Conservation (phyloP, 139 green algal species). For the Prasinococcaceae sp. region DNA sequence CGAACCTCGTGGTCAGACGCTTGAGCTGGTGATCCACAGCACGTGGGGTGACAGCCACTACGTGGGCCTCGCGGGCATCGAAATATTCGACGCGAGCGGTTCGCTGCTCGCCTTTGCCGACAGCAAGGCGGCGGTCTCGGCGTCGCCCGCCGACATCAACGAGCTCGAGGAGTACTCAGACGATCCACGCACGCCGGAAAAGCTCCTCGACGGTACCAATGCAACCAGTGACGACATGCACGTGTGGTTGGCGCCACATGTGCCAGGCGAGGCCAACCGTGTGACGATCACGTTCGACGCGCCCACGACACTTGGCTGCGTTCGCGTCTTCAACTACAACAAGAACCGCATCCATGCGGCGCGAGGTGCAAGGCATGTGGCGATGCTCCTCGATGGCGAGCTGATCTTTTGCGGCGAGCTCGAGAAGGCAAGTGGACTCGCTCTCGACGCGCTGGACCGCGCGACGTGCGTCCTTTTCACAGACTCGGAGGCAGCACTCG, state of each 20-base stretch:
- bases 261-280: background rate
- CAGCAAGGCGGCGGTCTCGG: background rate
- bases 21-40: too few relatives aligned
- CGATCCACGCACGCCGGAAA: slow-evolving; percentile 20
- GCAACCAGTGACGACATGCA: slow-evolving; percentile 26
- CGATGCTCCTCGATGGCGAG: background rate
- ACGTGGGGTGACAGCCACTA: slow-evolving; percentile 35
- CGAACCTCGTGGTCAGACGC: too few relatives aligned
- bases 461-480: slow-evolving; percentile 32
- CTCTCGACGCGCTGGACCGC: slow-evolving; percentile 7
- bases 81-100: slow-evolving; percentile 26
- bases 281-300: background rate
- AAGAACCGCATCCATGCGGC: slow-evolving; percentile 23
- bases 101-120: slow-evolving; percentile 2
- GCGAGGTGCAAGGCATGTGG: slow-evolving; percentile 15
- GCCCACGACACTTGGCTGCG: too few relatives aligned
- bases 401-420: slow-evolving; percentile 26
- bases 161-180: slow-evolving; percentile 13
- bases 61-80: slow-evolving; percentile 25
- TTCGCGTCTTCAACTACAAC: slow-evolving; percentile 39
- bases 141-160: slow-evolving; percentile 6
- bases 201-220: slow-evolving; percentile 24
- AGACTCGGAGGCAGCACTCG: background rate
- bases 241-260: slow-evolving; percentile 19
- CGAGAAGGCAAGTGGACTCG: slow-evolving; percentile 15